Conservation (phyloP, 352 stramenopile species). For the Phytophthora palmivora region DNA sequence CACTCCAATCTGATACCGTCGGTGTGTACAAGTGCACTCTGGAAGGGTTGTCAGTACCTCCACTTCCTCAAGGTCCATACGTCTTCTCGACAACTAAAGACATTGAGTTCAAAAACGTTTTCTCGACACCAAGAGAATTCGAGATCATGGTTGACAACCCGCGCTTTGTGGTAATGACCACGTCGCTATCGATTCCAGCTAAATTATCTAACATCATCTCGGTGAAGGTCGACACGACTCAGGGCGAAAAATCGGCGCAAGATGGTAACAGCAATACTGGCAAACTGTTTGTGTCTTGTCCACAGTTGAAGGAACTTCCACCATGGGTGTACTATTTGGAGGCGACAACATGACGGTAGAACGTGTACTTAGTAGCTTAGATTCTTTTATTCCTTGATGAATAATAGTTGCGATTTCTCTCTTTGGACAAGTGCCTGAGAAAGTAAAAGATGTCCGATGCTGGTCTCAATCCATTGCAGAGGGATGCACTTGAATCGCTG, state of each 20-base stretch:
- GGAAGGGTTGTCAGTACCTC: slow-evolving; percentile 75
- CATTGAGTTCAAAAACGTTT: slow-evolving; percentile 93
- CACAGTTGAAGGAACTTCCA: slow-evolving; percentile 68
- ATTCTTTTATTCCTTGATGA: slow-evolving; percentile 17
- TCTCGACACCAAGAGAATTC: slow-evolving; percentile 78
- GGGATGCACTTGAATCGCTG: slow-evolving; percentile 55
- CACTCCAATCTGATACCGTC: slow-evolving; percentile 61
- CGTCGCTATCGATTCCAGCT: slow-evolving; percentile 67
- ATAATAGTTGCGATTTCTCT: slow-evolving; percentile 50
- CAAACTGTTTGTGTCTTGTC: slow-evolving; percentile 88
- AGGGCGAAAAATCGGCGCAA: slow-evolving; percentile 22
- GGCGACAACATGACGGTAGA: slow-evolving; percentile 17
- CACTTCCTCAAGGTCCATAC: slow-evolving; percentile 87
- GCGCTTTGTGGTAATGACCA: slow-evolving; percentile 65
- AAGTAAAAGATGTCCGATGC: slow-evolving; percentile 42
- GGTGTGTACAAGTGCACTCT: slow-evolving; percentile 90
- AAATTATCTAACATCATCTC: slow-evolving; percentile 71
- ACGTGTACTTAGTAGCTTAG: background rate
- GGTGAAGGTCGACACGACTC: slow-evolving; percentile 59
- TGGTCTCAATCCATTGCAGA: slow-evolving; percentile 58
- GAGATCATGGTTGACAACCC: slow-evolving; percentile 82
- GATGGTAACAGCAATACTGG: slow-evolving; percentile 40
- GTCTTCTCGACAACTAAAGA: slow-evolving; percentile 64
- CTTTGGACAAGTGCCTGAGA: slow-evolving; percentile 36
- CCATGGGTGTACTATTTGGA: slow-evolving; percentile 92